These are phyloP conservation scores for Bathelium albidoporum DNA, from an alignment of 495 filamentous ascomycete species.

Conservation along the genomic window DNA sequence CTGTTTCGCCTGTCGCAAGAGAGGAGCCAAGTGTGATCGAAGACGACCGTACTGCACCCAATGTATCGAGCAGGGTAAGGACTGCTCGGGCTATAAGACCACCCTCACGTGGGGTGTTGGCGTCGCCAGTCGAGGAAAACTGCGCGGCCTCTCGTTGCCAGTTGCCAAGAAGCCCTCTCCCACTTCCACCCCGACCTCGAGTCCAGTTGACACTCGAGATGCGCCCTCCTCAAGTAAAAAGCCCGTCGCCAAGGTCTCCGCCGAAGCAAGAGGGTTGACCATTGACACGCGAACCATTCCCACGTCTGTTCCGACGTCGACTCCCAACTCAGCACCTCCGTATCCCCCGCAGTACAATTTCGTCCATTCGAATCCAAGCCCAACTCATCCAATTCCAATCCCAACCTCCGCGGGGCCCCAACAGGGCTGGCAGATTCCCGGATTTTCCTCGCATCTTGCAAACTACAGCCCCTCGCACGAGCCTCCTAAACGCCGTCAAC, in stretches of 20 bases:
- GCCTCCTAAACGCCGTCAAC: not conserved
- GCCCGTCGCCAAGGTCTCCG: not conserved
- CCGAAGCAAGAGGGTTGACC: conserved; percentile 29
- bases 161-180: conserved; percentile 59
- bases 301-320: not conserved
- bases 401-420: conserved; percentile 20
- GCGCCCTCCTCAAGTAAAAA: not conserved
- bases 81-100: conserved; percentile 95
- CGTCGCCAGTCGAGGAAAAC: conserved; percentile 91
- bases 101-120: conserved; percentile 96
- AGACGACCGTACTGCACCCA: conserved; percentile 90
- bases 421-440: conserved; percentile 25
- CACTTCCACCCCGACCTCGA: conserved; percentile 15
- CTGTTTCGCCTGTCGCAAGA: conserved; percentile 86
- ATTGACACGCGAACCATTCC: conserved; percentile 2
- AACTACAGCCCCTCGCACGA: conserved; percentile 7
- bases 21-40: conserved; percentile 77
- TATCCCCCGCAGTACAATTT: conserved; percentile 3
- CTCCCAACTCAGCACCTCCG: not conserved
- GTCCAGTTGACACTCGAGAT: not conserved
- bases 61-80: conserved; percentile 82
- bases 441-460: conserved; percentile 22
- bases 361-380: conserved; percentile 7
- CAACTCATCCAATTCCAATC: conserved; percentile 28
- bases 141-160: conserved; percentile 78